Evolutionary conservation across 192 early-diverging fungal genomes (phyloP).

Genomic region (Entomortierella beljakovae): DNA sequence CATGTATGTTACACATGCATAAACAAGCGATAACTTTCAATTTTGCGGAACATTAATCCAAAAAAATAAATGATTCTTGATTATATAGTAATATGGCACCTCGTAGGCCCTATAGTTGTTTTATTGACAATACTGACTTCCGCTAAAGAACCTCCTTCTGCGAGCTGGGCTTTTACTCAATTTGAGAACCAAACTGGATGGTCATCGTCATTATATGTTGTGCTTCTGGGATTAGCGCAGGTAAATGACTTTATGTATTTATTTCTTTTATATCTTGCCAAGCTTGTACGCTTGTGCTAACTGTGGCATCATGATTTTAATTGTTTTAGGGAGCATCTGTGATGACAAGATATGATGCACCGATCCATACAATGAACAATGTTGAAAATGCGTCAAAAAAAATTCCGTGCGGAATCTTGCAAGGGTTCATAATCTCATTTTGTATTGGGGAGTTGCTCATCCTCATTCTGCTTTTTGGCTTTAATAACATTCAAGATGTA

Average conservation of each 20-base stretch:
- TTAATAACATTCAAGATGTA: conserved; percentile 12
- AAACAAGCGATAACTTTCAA: background rate
- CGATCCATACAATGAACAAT: conserved; percentile 36
- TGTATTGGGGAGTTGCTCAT: conserved; percentile 24
- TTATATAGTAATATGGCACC: conserved; percentile 27
- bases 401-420: conserved; percentile 24
- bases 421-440: conserved; percentile 27
- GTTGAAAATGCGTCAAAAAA: conserved; percentile 30
- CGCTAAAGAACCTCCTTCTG: conserved; percentile 18
- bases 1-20: conserved; percentile 4
- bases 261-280: too few relatives aligned
- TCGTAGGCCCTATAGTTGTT: conserved; percentile 25
- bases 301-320: background rate
- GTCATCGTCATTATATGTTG: conserved; percentile 29
- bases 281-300: too few relatives aligned
- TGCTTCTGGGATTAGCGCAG: conserved; percentile 39
- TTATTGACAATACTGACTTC: conserved; percentile 17
- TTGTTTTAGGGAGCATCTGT: conserved; percentile 28
- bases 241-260: conserved; percentile 3
- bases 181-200: conserved; percentile 57
- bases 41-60: too few relatives aligned
- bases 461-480: conserved; percentile 27
- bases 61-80: background rate
- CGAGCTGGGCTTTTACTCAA: conserved; percentile 43
- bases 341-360: conserved; percentile 36